Conservation (phyloP, 495 filamentous ascomycete genomes). For the Aspergillus diversus region DNA sequence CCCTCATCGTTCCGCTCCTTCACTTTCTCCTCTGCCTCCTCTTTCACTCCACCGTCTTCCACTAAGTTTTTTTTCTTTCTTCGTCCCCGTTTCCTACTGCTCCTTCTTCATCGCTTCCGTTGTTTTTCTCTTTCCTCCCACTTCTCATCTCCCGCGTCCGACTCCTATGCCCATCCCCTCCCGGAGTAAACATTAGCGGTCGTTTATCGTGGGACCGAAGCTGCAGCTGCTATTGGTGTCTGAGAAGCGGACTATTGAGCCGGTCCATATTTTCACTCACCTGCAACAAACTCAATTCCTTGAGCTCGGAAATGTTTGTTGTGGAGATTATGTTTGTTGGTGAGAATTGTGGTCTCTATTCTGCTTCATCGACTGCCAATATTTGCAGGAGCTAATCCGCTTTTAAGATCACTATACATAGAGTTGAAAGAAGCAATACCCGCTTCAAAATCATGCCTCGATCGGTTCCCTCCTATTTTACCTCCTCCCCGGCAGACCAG, state of each 20-base stretch:
- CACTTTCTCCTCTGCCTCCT: conserved; percentile 2
- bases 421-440: conserved; percentile 21
- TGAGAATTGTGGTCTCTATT: background rate
- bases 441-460: conserved; percentile 29
- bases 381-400: conserved; percentile 4
- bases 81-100: too few relatives aligned
- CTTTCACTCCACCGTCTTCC: background rate
- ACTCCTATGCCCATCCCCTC: background rate
- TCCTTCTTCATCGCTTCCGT: background rate
- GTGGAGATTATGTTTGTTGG: conserved; percentile 16
- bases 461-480: conserved; percentile 27
- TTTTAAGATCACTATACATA: conserved; percentile 18
- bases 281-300: background rate
- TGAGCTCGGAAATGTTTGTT: background rate
- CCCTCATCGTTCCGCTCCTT: conserved; percentile 1
- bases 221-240: background rate
- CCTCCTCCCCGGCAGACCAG: conserved; percentile 18
- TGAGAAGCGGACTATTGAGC: background rate
- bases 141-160: background rate
- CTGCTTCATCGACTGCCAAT: background rate
- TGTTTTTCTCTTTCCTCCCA: background rate
- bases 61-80: too few relatives aligned
- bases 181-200: background rate
- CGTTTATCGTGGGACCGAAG: background rate
- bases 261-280: background rate